Evolutionary conservation across 352 stramenopile genomes (phyloP).

Genomic region (Globisporangium canariense): DNA sequence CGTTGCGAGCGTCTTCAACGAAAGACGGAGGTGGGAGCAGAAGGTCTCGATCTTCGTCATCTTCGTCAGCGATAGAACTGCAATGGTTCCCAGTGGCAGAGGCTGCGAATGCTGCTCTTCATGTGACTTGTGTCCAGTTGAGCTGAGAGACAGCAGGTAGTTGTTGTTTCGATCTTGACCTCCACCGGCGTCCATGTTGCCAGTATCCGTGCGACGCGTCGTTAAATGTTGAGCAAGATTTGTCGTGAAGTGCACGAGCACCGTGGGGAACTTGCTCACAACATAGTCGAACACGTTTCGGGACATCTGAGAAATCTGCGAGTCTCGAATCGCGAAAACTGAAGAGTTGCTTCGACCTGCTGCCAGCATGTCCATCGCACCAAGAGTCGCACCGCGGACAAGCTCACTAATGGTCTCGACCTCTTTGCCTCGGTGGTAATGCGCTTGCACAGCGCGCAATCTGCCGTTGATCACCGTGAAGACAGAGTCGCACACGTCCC

Average conservation of each 20-base stretch:
- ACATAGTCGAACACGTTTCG: constrained; percentile 85
- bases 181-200: constrained; percentile 28
- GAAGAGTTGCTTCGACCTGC: constrained; percentile 70
- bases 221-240: constrained; percentile 64
- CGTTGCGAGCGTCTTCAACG: constrained; percentile 60
- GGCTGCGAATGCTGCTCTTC: constrained; percentile 22
- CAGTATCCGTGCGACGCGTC: constrained; percentile 32
- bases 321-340: constrained; percentile 84
- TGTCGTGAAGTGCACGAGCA: constrained; percentile 81
- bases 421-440: constrained; percentile 51
- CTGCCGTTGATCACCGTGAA: constrained; percentile 80
- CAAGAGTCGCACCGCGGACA: constrained; percentile 72
- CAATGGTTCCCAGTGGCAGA: constrained; percentile 67
- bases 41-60: constrained; percentile 74
- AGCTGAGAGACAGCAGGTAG: constrained; percentile 61
- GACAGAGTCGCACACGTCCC: constrained; percentile 74
- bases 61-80: constrained; percentile 77
- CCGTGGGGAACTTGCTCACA: constrained; percentile 56
- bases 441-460: constrained; percentile 69
- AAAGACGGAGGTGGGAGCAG: constrained; percentile 54
- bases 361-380: constrained; percentile 81
- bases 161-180: constrained; percentile 35
- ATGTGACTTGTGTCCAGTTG: constrained; percentile 17
- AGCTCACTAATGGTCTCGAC: constrained; percentile 79
- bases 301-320: constrained; percentile 86